Percentiles rank a stretch among this genome's conserved stretches.
These are phyloP conservation scores for Gentiana straminea DNA, from an alignment of 257 asterid genomes.

Conservation along the genomic window DNA sequence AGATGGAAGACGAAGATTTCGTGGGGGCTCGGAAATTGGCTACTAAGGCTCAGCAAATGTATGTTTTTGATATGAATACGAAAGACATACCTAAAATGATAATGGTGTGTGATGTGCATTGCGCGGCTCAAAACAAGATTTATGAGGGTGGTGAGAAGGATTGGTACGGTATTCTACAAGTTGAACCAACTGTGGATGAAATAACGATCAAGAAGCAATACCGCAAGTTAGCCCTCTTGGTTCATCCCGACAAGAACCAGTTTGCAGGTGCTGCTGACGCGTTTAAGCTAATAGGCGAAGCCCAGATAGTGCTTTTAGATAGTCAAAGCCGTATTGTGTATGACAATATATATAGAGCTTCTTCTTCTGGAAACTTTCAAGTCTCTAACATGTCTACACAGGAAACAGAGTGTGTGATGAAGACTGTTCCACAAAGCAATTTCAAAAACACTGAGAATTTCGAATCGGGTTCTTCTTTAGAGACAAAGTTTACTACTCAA, in stretches of 20 bases:
- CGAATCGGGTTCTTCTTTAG: too few species aligned
- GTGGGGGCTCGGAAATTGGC: conserved; percentile 28
- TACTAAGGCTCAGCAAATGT: conserved; percentile 36
- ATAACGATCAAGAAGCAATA: conserved; percentile 31
- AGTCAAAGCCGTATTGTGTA: conserved; percentile 12
- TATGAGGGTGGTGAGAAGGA: conserved; percentile 25
- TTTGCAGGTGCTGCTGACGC: conserved; percentile 55
- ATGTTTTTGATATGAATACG: conserved; percentile 35
- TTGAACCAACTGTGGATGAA: conserved; percentile 40
- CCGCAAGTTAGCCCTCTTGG: conserved; percentile 36
- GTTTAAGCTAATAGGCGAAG: conserved; percentile 37
- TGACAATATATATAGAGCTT: conserved; percentile 18
- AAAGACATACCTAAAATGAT: conserved; percentile 30
- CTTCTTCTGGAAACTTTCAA: conserved; percentile 16
- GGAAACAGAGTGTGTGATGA: conserved; percentile 7
- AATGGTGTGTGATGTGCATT: conserved; percentile 50
- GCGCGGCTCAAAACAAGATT: conserved; percentile 24
- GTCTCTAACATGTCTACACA: conserved; percentile 5
- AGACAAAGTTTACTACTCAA: too few species aligned
- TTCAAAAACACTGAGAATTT: neutral
- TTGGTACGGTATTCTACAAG: conserved; percentile 44
- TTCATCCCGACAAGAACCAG: conserved; percentile 55
- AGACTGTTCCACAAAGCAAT: conserved; percentile 4
- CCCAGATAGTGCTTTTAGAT: conserved; percentile 34
- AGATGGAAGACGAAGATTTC: conserved; percentile 41